These are phyloP conservation scores for Dactylonectria estremocensis DNA, from an alignment of 2,329 filamentous ascomycete genomes.

Conservation along the genomic window DNA sequence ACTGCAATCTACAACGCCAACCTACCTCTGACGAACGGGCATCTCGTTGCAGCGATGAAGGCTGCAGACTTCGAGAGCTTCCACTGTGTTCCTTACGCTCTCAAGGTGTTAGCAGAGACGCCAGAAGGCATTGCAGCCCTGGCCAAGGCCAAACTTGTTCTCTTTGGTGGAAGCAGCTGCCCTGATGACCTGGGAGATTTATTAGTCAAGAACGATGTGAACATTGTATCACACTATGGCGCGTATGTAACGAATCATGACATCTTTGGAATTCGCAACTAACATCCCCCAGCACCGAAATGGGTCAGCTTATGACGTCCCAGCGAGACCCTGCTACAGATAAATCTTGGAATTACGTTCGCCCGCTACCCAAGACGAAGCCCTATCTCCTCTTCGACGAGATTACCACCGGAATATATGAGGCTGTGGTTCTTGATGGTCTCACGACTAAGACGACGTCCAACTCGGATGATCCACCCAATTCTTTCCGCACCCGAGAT, in stretches of 20 bases:
- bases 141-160: slow-evolving; percentile 63
- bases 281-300: slow-evolving; percentile 37
- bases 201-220: slow-evolving; percentile 66
- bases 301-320: slow-evolving; percentile 47
- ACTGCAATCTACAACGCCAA: slow-evolving; percentile 69
- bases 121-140: slow-evolving; percentile 66
- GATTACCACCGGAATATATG: slow-evolving; percentile 50
- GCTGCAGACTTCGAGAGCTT: slow-evolving; percentile 63
- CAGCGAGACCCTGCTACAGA: slow-evolving; percentile 35
- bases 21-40: slow-evolving; percentile 66
- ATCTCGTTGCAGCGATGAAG: slow-evolving; percentile 61
- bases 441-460: slow-evolving; percentile 53
- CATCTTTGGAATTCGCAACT: neutral
- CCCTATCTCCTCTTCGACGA: slow-evolving; percentile 47
- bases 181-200: slow-evolving; percentile 71
- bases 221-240: slow-evolving; percentile 70
- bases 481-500: slow-evolving; percentile 60
- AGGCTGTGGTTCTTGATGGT: slow-evolving; percentile 55
- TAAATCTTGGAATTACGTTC: slow-evolving; percentile 47
- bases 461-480: slow-evolving; percentile 57
- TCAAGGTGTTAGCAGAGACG: slow-evolving; percentile 74
- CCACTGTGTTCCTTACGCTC: slow-evolving; percentile 72
- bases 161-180: slow-evolving; percentile 70
- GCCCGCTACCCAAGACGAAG: slow-evolving; percentile 48
- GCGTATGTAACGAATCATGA: slow-evolving; percentile 56